Evolutionary conservation across 108 stramenopile species (phyloP).

Genomic region (Nannochloropsis oceanica): DNA sequence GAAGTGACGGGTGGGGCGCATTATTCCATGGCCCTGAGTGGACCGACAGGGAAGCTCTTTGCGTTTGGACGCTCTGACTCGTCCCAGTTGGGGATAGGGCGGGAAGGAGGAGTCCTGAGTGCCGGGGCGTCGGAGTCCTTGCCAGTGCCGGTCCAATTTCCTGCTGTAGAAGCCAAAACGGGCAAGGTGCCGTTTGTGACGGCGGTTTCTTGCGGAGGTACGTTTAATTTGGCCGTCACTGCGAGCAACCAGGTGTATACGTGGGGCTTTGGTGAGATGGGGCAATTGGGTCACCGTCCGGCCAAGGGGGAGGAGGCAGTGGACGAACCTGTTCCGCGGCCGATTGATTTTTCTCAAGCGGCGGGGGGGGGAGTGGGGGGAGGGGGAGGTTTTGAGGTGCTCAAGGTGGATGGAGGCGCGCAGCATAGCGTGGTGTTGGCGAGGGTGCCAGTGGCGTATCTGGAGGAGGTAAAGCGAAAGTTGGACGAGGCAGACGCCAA

Average conservation of each 20-base stretch:
- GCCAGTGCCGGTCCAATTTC: slow-evolving; percentile 1
- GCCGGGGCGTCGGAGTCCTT: slow-evolving; percentile 14
- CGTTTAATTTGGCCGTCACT: slow-evolving; percentile 50
- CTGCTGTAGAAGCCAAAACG: not conserved
- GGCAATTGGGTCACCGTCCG: slow-evolving; percentile 44
- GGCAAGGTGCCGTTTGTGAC: not conserved
- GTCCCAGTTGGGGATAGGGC: slow-evolving; percentile 53
- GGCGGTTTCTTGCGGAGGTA: slow-evolving; percentile 46
- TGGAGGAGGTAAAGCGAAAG: not conserved
- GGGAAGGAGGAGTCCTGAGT: slow-evolving; percentile 15
- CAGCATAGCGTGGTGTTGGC: not conserved
- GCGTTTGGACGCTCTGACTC: slow-evolving; percentile 67
- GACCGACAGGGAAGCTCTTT: slow-evolving; percentile 44
- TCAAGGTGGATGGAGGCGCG: not conserved
- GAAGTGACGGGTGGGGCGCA: slow-evolving; percentile 55
- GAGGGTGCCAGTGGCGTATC: not conserved
- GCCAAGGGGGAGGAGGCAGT: not conserved
- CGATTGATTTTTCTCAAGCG: not conserved
- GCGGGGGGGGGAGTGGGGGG: not conserved
- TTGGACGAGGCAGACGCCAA: not conserved
- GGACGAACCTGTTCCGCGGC: not conserved
- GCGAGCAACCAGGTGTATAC: slow-evolving; percentile 55
- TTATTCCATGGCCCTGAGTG: slow-evolving; percentile 50
- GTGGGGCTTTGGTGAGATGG: slow-evolving; percentile 65
- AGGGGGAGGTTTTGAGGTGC: not conserved